phyloP scores from a whole-genome alignment of 345 rosid species.

The Eucalyptus tenuipes region DNA sequence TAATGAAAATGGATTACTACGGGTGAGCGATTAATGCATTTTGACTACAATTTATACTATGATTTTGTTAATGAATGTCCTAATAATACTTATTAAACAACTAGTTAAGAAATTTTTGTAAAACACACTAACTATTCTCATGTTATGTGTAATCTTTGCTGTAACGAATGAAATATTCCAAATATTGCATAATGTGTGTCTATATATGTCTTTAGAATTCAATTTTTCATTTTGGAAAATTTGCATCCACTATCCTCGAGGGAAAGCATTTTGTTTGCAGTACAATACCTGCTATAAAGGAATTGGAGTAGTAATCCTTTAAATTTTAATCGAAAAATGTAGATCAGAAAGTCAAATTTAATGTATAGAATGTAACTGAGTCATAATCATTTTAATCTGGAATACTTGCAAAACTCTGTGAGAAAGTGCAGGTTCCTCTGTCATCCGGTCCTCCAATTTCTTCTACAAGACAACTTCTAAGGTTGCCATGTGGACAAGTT shows the following conservation, averaged over 20 bases:
- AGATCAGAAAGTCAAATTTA: background rate
- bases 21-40: too few species aligned
- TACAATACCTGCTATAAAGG: background rate
- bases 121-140: background rate
- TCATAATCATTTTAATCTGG: background rate
- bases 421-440: background rate
- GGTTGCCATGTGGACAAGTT: background rate
- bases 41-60: too few species aligned
- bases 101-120: background rate
- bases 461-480: background rate
- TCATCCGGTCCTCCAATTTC: background rate
- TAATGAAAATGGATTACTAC: background rate
- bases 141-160: background rate
- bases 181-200: background rate
- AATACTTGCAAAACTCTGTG: background rate
- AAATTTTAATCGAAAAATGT: background rate
- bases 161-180: background rate
- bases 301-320: background rate
- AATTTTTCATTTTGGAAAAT: background rate
- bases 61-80: background rate
- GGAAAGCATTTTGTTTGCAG: background rate
- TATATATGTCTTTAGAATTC: background rate
- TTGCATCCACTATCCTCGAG: background rate
- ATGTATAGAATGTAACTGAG: background rate
- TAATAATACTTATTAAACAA: background rate